phyloP scores from a whole-genome alignment of 352 stramenopile species.

The Phytophthora idaei region DNA sequence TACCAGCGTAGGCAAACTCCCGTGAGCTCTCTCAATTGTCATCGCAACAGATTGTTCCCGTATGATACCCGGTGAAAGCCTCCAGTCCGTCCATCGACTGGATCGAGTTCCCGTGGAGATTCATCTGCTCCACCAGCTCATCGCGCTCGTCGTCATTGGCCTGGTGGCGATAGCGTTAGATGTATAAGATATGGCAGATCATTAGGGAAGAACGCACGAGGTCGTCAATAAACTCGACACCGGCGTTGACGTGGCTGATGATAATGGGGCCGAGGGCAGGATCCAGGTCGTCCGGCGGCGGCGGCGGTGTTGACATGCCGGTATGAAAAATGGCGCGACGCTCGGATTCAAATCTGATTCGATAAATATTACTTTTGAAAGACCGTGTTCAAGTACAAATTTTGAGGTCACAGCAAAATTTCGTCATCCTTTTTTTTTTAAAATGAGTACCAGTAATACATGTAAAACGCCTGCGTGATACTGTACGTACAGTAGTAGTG shows the following conservation, averaged over 20 bases:
- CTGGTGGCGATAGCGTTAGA: conserved; percentile 14
- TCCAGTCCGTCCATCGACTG: conserved; percentile 71
- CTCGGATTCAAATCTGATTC: conserved; percentile 23
- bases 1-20: conserved; percentile 14
- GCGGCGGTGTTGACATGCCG: conserved; percentile 9
- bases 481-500: too few relatives aligned
- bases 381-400: neutral
- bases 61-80: conserved; percentile 48
- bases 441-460: too few relatives aligned
- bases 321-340: conserved; percentile 6
- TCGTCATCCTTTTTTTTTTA: neutral
- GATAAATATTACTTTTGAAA: neutral
- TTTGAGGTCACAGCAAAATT: neutral
- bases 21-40: conserved; percentile 3
- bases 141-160: conserved; percentile 42
- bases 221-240: conserved; percentile 46
- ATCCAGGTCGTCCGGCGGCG: conserved; percentile 10
- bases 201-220: conserved; percentile 28
- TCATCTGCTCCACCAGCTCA: conserved; percentile 70
- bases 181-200: conserved; percentile 1
- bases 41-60: neutral
- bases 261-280: conserved; percentile 13
- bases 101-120: conserved; percentile 78
- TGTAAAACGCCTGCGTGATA: too few relatives aligned
- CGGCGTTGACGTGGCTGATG: conserved; percentile 48